Evolutionary conservation across 1,284 basidiomycete species (phyloP).

Genomic region (Acaromyces ingoldii): DNA sequence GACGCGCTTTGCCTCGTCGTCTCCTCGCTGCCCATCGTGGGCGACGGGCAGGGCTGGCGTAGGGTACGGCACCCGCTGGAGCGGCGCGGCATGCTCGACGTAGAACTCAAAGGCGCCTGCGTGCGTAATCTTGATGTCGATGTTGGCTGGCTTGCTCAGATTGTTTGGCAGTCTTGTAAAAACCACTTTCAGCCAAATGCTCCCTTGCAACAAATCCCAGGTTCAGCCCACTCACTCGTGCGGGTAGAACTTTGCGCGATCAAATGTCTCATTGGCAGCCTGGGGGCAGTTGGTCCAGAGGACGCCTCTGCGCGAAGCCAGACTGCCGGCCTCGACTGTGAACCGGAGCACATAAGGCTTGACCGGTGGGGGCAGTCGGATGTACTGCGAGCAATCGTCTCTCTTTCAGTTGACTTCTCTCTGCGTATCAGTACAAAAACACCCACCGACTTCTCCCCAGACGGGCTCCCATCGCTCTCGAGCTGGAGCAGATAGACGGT

Average conservation of each 20-base stretch:
- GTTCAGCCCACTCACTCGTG: constrained; percentile 63
- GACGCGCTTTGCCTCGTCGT: constrained; percentile 13
- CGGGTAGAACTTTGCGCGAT: constrained; percentile 69
- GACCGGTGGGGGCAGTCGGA: constrained; percentile 36
- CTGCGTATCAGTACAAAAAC: background rate
- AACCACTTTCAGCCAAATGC: too few species aligned
- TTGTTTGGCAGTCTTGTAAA: constrained; percentile 12
- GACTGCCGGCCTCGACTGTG: constrained; percentile 33
- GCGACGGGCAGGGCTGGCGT: constrained; percentile 11
- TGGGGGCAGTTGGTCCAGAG: constrained; percentile 39
- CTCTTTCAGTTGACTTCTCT: background rate
- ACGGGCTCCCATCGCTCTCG: constrained; percentile 40
- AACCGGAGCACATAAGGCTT: constrained; percentile 39
- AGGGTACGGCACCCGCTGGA: constrained; percentile 17
- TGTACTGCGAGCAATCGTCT: constrained; percentile 16
- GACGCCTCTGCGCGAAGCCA: constrained; percentile 26
- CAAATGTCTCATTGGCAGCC: constrained; percentile 65
- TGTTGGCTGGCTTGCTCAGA: constrained; percentile 16
- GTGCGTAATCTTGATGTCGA: constrained; percentile 28
- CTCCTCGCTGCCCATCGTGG: constrained; percentile 4
- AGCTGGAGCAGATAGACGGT: constrained; percentile 31
- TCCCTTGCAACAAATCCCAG: background rate
- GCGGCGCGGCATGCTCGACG: constrained; percentile 34
- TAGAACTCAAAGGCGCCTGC: constrained; percentile 46
- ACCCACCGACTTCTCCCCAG: constrained; percentile 21